Evolutionary conservation across 108 stramenopile species (phyloP).

Genomic region (Nannochloropsis oceanica): DNA sequence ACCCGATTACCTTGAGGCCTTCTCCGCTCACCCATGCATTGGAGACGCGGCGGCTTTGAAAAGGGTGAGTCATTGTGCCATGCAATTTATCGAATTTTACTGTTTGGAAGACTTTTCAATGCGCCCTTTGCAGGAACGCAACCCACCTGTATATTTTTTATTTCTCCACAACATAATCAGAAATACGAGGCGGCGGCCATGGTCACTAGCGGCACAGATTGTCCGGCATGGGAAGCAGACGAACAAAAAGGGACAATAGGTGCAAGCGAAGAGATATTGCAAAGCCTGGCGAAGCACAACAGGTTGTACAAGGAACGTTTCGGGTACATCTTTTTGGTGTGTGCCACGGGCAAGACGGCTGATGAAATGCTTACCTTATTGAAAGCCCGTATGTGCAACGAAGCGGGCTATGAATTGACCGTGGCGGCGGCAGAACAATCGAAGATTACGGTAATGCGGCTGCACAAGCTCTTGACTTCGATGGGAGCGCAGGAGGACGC

Average conservation of each 20-base stretch:
- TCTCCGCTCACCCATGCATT: constrained; percentile 31
- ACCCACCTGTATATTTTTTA: no score
- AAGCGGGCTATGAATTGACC: constrained; percentile 16
- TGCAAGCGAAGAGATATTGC: constrained; percentile 15
- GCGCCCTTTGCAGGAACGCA: no score
- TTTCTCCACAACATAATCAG: background rate
- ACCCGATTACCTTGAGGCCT: constrained; percentile 23
- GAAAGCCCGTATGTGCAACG: constrained; percentile 12
- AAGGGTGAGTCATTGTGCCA: background rate
- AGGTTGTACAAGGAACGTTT: constrained; percentile 3
- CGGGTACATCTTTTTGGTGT: constrained; percentile 32
- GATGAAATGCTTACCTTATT: constrained; percentile 24
- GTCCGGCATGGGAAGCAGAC: constrained; percentile 24
- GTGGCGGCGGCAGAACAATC: constrained; percentile 19
- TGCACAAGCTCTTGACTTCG: constrained; percentile 1
- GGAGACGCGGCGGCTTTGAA: constrained; percentile 26
- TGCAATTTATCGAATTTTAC: no score
- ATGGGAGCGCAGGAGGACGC: background rate
- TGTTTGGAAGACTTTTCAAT: no score
- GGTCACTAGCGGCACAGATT: constrained; percentile 4
- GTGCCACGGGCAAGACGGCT: constrained; percentile 32
- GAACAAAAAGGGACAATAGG: constrained; percentile 31
- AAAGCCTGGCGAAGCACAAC: constrained; percentile 16
- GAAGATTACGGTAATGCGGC: constrained; percentile 12
- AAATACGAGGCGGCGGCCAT: background rate